Evolutionary conservation across 2,329 filamentous ascomycete genomes (phyloP), one percentile per base, ranked within the genome.

Genomic region (Colletotrichum cereale): DNA sequence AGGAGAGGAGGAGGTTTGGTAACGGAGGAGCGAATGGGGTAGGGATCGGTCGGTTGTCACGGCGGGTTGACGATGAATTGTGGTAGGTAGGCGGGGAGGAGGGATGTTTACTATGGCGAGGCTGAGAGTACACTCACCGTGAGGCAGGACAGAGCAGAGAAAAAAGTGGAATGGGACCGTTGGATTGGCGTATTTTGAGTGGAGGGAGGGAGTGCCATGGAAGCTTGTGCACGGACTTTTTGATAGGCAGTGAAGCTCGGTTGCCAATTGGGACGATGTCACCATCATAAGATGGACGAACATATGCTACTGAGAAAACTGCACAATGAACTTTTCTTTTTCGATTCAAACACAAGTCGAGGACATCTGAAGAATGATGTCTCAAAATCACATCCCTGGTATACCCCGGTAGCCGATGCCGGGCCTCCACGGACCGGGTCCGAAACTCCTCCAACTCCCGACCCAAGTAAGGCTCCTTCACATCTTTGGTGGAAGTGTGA

Each of bases 141-240:
- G 40, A 50, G 50, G 38, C 47, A 38, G 11, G 34, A 29, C 21
- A 18, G 21, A 34, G 29, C 36, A n/a, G 21, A n/a, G 21, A 40
- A 71, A 62, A 62, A 57, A 44, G 67, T 67, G 67, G 65, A 58
- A 36, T 36, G 26, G 26, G 18, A 26, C 36, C 44, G 44, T 62
- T 53, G 36, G 61, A 42, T 29, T 63, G 24, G 61, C 34, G 61
- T 40, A 53, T 50, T 52, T 31, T n/a, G 18, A 34, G 42, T 18
- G 24, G 40, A 11, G 62, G 21, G 31, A 31, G 10, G 21, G 29
- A 7, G 48, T n/a, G n/a, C 38, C 38, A 14, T n/a, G 29, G 50
- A 29, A 71, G 65, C 65, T 68, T 36, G 53, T 3, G 68, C 68
- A 71, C 68, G 47, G 68, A n/a, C 52, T 38, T 29, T 18, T 11